Percentiles rank a stretch among this genome's conserved stretches.
Conservation (phyloP, 345 rosid genomes). For the Bruguiera sexangula region DNA sequence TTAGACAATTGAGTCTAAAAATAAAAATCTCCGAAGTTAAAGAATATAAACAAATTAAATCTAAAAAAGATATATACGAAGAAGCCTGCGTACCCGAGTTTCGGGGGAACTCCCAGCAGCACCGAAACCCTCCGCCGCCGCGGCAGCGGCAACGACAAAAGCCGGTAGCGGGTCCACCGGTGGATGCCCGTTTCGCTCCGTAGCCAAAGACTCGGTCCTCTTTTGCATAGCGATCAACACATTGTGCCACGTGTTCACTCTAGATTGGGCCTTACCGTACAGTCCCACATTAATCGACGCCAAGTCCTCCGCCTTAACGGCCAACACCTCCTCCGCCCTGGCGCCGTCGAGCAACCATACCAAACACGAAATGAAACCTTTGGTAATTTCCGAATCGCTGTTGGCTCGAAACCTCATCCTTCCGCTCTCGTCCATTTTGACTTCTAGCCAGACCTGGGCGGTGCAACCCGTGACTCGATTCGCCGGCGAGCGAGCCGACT, state of each 20-base stretch:
- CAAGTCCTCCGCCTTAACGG: conserved; percentile 63
- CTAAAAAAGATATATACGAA: background rate
- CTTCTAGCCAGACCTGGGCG: conserved; percentile 84
- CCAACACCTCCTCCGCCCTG: conserved; percentile 66
- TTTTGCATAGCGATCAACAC: conserved; percentile 57
- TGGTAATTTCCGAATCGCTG: conserved; percentile 87
- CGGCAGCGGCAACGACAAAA: background rate
- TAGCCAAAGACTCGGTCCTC: conserved; percentile 40
- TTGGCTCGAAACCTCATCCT: conserved; percentile 68
- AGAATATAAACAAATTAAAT: background rate
- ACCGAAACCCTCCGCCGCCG: background rate
- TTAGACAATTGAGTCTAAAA: no score
- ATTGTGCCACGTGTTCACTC: conserved; percentile 83
- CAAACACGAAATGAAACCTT: conserved; percentile 72
- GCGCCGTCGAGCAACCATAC: conserved; percentile 79
- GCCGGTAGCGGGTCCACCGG: conserved; percentile 3
- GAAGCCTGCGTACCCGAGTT: conserved; percentile 19
- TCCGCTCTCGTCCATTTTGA: conserved; percentile 46
- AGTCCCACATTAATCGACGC: conserved; percentile 69
- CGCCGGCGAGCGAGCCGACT: conserved; percentile 52
- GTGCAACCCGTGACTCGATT: conserved; percentile 78
- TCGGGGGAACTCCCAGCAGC: background rate
- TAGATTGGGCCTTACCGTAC: conserved; percentile 56
- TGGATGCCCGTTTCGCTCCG: conserved; percentile 1
- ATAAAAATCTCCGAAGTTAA: no score